Conservation (phyloP, 202 grass and related monocot genomes). For the Schoenoplectus tabernaemontani region DNA sequence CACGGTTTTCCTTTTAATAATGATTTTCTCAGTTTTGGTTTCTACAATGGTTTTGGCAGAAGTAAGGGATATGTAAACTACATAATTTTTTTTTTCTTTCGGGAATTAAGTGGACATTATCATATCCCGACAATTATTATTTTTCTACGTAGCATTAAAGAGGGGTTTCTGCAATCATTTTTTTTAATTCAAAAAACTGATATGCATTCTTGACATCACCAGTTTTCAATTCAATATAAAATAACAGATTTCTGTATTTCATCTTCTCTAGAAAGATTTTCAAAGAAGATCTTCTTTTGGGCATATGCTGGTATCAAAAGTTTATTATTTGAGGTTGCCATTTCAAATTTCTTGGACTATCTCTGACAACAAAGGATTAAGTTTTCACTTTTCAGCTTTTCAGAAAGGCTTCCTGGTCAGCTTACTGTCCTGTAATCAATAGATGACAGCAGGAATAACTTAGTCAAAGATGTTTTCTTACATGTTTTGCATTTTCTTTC, state of each 20-base stretch:
- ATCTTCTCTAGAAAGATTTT: background rate
- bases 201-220: background rate
- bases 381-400: too few species aligned
- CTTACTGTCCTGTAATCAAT: background rate
- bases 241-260: background rate
- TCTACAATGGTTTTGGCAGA: too few species aligned
- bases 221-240: background rate
- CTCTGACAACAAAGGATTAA: too few species aligned
- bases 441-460: background rate
- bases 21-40: background rate
- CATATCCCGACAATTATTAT: background rate
- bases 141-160: background rate
- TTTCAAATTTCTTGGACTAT: background rate
- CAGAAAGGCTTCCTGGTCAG: too few species aligned
- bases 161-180: background rate
- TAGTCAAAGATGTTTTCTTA: background rate
- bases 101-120: background rate
- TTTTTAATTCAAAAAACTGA: background rate
- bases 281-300: background rate
- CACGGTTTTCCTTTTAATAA: too few species aligned
- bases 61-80: background rate
- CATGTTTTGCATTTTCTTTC: background rate
- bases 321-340: background rate
- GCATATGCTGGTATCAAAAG: background rate
- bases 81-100: background rate